Percentiles rank a stretch among this genome's conserved stretches.
Conservation (phyloP, 1,284 basidiomycete genomes). For the Rhodofomes roseus region DNA sequence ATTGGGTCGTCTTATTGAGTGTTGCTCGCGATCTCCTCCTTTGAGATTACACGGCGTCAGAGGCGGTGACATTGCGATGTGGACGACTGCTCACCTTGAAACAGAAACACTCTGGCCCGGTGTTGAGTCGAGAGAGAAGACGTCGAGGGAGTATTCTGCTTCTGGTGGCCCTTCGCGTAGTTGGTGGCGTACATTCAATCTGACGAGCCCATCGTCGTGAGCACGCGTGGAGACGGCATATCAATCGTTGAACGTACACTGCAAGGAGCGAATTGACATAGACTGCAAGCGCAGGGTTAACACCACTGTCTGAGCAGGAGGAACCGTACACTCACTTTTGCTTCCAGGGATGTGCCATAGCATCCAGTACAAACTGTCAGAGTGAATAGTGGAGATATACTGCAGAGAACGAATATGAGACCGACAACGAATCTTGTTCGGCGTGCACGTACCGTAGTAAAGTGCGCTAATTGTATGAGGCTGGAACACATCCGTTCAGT, state of each 20-base stretch:
- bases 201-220: not conserved
- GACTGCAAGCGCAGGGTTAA: not conserved
- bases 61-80: not conserved
- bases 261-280: slow-evolving; percentile 9
- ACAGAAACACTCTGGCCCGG: not conserved
- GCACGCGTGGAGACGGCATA: not conserved
- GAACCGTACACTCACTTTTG: not conserved
- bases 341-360: slow-evolving; percentile 5
- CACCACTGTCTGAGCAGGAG: not conserved
- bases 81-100: not conserved
- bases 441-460: slow-evolving; percentile 3
- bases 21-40: not conserved
- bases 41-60: not conserved
- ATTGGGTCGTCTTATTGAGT: not conserved
- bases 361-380: slow-evolving; percentile 3
- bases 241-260: slow-evolving; percentile 1
- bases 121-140: not conserved
- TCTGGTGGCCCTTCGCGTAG: not conserved
- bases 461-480: slow-evolving; percentile 4
- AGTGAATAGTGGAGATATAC: slow-evolving; percentile 2
- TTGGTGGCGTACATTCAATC: slow-evolving; percentile 5
- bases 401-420: not conserved
- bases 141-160: not conserved
- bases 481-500: not conserved
- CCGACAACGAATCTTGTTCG: not conserved